These are phyloP conservation scores for Tuber borchii DNA, from an alignment of 495 filamentous ascomycete species.

Conservation along the genomic window DNA sequence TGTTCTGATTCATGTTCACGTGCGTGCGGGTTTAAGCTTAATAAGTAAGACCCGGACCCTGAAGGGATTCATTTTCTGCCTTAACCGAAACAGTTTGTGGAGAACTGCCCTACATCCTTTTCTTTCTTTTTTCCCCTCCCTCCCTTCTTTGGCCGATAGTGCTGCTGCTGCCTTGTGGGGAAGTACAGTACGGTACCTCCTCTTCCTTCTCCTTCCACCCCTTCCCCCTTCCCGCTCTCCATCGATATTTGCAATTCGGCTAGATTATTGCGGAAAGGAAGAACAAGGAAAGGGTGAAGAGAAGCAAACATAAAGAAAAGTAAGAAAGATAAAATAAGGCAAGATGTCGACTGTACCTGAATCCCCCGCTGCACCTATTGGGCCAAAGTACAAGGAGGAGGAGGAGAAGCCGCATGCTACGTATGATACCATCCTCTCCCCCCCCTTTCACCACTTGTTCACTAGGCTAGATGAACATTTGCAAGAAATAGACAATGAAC, in stretches of 20 bases:
- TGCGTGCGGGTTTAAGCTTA: background rate
- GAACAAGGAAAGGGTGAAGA: constrained; percentile 7
- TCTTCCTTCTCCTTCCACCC: constrained; percentile 14
- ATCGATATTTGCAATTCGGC: constrained; percentile 2
- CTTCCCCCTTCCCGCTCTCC: background rate
- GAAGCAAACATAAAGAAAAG: constrained; percentile 11
- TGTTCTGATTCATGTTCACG: too few relatives aligned
- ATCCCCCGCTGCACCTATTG: constrained; percentile 45
- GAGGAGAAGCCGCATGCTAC: constrained; percentile 65
- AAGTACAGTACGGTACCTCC: constrained; percentile 6
- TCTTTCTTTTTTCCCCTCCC: background rate
- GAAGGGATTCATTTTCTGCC: background rate
- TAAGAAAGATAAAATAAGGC: constrained; percentile 15
- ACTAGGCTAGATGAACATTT: background rate
- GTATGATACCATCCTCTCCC: constrained; percentile 25
- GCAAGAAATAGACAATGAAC: background rate
- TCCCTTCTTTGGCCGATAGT: background rate
- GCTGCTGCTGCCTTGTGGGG: background rate
- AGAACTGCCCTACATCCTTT: background rate
- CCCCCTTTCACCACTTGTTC: background rate
- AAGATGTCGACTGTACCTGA: constrained; percentile 29
- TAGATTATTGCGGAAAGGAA: constrained; percentile 18
- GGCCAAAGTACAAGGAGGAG: constrained; percentile 59
- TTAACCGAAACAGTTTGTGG: background rate
- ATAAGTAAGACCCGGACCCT: background rate